Base-by-base conservation (phyloP, 2,329 filamentous ascomycete genomes). In the Dothideomycetes sp. region DNA sequence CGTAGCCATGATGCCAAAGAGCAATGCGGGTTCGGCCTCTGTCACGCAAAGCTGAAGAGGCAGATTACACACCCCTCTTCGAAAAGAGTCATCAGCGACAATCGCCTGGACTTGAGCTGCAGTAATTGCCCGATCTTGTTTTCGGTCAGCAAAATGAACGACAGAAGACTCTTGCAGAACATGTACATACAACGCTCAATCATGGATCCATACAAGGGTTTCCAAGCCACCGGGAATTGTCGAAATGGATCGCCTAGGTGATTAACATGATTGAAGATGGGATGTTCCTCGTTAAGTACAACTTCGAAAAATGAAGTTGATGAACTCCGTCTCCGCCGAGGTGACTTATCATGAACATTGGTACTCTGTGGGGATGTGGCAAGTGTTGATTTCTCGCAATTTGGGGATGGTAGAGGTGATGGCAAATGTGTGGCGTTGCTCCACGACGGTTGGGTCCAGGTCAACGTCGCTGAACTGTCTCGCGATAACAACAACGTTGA, bases 221-320 rank as follows among this genome's bases (percentile, higher is more conserved):
- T 33, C 39, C 39, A 41, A 9, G 24, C 37, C 10, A 41, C 39
- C 7, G 39, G 39, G n/a, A 41, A 41, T 3, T 36, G 16, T 5
- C 11, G 18, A 12, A 41, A 41, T 16, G 39, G 36, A 27, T 41
- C 17, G 14, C 12, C 31, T n/a, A 19, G 34, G 15, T 34, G 29
- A 27, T 41, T 34, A 2, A 37, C 39, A 16, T 12, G 18, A 14
- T 35, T 32, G 33, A 33, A 41, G 15, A 37, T 24, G 4, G 34
- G 34, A 29, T 27, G 32, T 2, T 41, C 39, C 9, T 36, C 34
- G 16, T 41, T 41, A 29, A 41, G 16, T 3, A 41, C 39, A n/a
- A 37, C 8, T 11, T 41, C 39, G 7, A 41, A 34, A 16, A 41
- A 41, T 14, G 27, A 15, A 29, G 33, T 17, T 14, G 30, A n/a